Evolutionary conservation across 176 grass and related monocot species (phyloP).

Genomic region (Bothriochloa decipiens): DNA sequence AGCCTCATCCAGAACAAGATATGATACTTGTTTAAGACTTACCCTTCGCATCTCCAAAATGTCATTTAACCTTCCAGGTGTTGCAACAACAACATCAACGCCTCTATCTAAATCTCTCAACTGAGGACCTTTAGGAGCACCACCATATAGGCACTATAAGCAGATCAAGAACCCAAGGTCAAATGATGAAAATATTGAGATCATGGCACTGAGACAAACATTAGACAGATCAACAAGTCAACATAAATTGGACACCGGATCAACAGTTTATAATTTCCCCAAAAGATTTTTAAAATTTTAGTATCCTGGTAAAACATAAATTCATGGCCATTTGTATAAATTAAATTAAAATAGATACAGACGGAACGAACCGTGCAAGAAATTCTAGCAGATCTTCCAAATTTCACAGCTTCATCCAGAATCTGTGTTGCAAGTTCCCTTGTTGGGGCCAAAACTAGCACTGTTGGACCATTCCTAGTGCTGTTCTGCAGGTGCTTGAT

Average conservation of each 20-base stretch:
- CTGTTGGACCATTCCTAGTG: constrained; percentile 77
- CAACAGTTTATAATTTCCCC: background rate
- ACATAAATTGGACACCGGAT: background rate
- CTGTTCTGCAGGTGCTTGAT: constrained; percentile 81
- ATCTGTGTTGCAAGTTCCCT: constrained; percentile 98
- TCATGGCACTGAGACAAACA: background rate
- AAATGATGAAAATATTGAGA: constrained; percentile 32
- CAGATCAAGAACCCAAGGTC: constrained; percentile 23
- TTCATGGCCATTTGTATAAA: background rate
- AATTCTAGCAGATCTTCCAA: constrained; percentile 85
- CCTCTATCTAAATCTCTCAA: constrained; percentile 90
- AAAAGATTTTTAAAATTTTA: background rate
- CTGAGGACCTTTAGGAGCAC: constrained; percentile 96
- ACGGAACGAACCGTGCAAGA: constrained; percentile 78
- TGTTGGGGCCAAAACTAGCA: constrained; percentile 90
- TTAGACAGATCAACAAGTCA: background rate
- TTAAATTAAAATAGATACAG: background rate
- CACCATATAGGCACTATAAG: constrained; percentile 93
- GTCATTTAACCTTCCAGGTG: constrained; percentile 95
- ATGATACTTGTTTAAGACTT: constrained; percentile 73
- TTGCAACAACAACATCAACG: constrained; percentile 97
- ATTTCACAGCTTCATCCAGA: constrained; percentile 89
- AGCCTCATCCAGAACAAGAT: constrained; percentile 86
- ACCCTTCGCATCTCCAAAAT: constrained; percentile 90
- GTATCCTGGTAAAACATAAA: background rate